Conservation (phyloP, 2,329 filamentous ascomycete species). For the Byssothecium circinans region DNA sequence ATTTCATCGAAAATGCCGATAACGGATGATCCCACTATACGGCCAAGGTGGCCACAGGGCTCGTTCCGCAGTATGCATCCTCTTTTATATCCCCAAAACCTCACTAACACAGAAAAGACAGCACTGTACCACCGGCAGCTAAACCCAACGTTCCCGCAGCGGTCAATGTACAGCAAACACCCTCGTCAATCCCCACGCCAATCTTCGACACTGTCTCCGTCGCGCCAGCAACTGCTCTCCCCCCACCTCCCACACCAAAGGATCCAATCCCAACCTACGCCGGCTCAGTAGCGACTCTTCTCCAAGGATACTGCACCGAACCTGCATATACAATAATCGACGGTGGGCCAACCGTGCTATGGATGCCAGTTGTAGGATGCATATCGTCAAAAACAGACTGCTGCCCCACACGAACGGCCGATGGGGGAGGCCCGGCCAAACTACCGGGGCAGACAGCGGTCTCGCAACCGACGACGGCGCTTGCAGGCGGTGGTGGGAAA, state of each 20-base stretch:
- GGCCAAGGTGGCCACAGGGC: neutral
- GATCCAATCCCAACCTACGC: constrained; percentile 4
- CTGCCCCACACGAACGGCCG: constrained; percentile 15
- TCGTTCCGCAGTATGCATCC: neutral
- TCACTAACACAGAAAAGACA: no score
- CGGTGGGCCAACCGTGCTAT: constrained; percentile 16
- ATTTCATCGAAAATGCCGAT: no score
- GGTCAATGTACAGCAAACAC: constrained; percentile 5
- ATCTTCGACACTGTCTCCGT: constrained; percentile 13
- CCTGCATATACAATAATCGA: constrained; percentile 23
- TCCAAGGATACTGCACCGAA: constrained; percentile 20
- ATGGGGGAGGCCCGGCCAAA: no score
- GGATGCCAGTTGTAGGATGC: constrained; percentile 22
- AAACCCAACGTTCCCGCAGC: constrained; percentile 2
- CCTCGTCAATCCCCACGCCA: constrained; percentile 10
- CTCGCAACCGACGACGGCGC: no score
- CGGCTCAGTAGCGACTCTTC: constrained; percentile 6
- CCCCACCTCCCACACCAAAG: constrained; percentile 5
- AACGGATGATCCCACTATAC: neutral
- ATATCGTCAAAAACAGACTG: constrained; percentile 20
- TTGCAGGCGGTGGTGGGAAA: neutral
- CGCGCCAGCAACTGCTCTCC: constrained; percentile 6
- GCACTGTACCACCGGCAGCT: neutral
- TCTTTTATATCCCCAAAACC: no score
- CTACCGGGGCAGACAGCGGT: no score